These are phyloP conservation scores for Periconia sp. DNA, from an alignment of 2,329 filamentous ascomycete genomes.

Conservation along the genomic window DNA sequence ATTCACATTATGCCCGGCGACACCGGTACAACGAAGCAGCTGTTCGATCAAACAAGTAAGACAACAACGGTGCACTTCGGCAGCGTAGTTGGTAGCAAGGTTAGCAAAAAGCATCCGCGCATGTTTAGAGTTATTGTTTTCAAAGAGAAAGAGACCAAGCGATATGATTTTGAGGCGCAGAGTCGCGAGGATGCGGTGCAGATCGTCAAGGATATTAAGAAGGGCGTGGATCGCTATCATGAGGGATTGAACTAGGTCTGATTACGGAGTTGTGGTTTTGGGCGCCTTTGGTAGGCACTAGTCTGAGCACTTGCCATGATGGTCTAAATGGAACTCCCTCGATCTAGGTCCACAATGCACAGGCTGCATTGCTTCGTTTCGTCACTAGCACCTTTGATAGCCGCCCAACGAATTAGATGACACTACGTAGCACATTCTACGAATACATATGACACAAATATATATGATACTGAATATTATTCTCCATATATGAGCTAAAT, in stretches of 20 bases:
- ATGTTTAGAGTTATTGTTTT: constrained; percentile 83
- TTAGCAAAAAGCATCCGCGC: constrained; percentile 78
- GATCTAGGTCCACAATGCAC: too few relatives aligned
- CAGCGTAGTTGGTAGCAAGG: constrained; percentile 81
- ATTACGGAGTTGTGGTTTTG: too few relatives aligned
- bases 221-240: constrained; percentile 71
- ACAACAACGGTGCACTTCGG: constrained; percentile 83
- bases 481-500: background rate
- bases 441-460: too few relatives aligned
- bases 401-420: too few relatives aligned
- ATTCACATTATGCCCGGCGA: constrained; percentile 78
- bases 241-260: too few relatives aligned
- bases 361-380: too few relatives aligned
- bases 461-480: background rate
- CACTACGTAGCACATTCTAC: too few relatives aligned
- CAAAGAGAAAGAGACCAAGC: constrained; percentile 75
- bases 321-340: too few relatives aligned
- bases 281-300: too few relatives aligned
- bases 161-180: constrained; percentile 85
- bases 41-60: constrained; percentile 68
- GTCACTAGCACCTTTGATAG: too few relatives aligned
- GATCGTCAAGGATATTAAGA: constrained; percentile 80
- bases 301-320: too few relatives aligned
- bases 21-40: constrained; percentile 61
- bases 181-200: constrained; percentile 75